These are phyloP conservation scores for Cyanidioschyzon merolae DNA, from an alignment of 23 red algal species.

Conservation along the genomic window DNA sequence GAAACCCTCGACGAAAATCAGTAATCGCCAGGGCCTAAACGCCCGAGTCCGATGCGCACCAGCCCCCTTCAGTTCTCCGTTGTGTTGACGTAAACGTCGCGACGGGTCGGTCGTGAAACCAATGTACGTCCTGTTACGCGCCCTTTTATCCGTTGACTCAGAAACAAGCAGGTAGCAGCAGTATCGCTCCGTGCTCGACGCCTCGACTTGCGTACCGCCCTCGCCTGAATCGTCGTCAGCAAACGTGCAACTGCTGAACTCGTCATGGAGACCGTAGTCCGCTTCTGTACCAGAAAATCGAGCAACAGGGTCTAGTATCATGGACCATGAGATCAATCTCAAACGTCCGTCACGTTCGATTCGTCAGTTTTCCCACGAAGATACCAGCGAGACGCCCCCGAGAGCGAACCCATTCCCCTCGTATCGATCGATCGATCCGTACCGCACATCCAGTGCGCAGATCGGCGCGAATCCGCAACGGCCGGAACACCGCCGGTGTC, in stretches of 20 bases:
- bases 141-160: background rate
- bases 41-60: conserved; percentile 55
- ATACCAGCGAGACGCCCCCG: no score
- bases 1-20: conserved; percentile 78
- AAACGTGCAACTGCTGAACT: background rate
- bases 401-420: no score
- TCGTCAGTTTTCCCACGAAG: no score
- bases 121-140: conserved; percentile 66
- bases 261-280: no score
- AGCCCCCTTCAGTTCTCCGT: conserved; percentile 47
- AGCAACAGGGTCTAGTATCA: no score
- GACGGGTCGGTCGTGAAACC: conserved; percentile 80
- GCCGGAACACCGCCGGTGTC: no score
- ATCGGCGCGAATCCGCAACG: no score
- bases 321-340: no score
- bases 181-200: background rate
- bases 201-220: background rate
- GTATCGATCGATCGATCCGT: no score
- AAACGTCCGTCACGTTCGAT: no score
- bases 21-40: conserved; percentile 61
- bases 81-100: conserved; percentile 83
- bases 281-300: no score
- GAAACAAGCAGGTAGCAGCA: conserved; percentile 24
- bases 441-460: no score
- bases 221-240: background rate